Base-by-base conservation (phyloP, 768 basidiomycete species). In the Tylopilus balloui region DNA sequence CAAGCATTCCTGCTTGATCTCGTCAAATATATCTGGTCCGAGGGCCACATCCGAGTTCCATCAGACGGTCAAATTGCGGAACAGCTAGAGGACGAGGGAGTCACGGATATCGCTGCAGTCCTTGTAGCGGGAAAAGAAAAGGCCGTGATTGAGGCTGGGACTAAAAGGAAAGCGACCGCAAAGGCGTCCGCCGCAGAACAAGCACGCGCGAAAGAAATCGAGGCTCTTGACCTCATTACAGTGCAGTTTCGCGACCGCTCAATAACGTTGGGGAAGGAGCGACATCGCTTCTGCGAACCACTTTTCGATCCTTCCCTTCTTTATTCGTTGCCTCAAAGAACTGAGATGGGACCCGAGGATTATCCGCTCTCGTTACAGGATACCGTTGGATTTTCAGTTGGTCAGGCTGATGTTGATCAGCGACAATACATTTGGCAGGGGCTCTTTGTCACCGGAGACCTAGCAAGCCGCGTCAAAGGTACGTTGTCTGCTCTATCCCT, bases 271-370 rank as follows among this genome's bases (percentile, higher is more conserved):
- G 92, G 92, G 15, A 89, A 88, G 64, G 90, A 92, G 61, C 77
- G 92, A 29, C 92, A 96, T 72, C 76, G 88, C 34, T 88, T 93
- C 69, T 92, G 89, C 64, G 93, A 95, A 65, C 90, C 92, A 6
- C 73, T 96, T 23, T 93, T 92, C 55, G 84, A 92, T 61, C 84
- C 86, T 2, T 71, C 66, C 4, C 58, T 90, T 35, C 66, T 90
- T 49, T 68, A 69, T 1, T 69, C 68, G 17, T 47, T 77, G 6
- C 47, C 56, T 39, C 56, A 52, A 31, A 56, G 55, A 15, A 66
- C 67, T 34, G 66, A 58, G 29, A 60, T 64, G 3, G 48, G 37
- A 45, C 20, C 50, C 23, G 53, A 54, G 42, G 53, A 64, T 21
- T 46, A 45, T 39, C 50, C 51, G 6, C 53, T 78, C 49, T 70